These are phyloP conservation scores for Globisporangium apiculatum DNA, from an alignment of 352 stramenopile genomes.

Conservation along the genomic window DNA sequence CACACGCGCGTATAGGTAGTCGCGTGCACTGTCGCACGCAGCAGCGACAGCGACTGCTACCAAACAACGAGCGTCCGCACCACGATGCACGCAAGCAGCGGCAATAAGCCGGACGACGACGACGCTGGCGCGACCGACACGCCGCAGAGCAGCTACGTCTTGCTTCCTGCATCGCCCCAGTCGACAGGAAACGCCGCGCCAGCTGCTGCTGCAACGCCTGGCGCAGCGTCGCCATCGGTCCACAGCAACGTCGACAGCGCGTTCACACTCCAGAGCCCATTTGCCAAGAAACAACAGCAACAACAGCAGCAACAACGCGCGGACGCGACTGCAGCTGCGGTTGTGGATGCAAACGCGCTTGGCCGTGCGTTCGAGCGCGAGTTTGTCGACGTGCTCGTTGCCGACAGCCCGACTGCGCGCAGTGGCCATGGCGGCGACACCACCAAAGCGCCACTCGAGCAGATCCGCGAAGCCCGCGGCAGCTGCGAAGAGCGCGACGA, in stretches of 20 bases:
- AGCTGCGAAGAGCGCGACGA: not conserved
- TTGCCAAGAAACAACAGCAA: not conserved
- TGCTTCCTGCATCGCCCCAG: constrained; percentile 12
- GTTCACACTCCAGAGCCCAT: constrained; percentile 12
- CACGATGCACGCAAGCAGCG: not conserved
- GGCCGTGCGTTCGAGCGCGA: constrained; percentile 11
- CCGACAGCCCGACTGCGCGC: constrained; percentile 11
- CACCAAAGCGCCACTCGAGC: constrained; percentile 7
- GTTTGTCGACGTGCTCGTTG: constrained; percentile 12
- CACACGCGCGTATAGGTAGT: too few species aligned
- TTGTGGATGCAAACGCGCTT: constrained; percentile 12
- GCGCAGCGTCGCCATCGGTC: not conserved
- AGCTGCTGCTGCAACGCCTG: not conserved
- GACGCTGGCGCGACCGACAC: constrained; percentile 4
- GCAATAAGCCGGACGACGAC: not conserved
- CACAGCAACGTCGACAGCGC: not conserved
- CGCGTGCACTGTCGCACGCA: too few species aligned
- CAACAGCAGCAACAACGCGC: constrained; percentile 2
- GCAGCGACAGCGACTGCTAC: not conserved
- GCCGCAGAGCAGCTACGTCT: constrained; percentile 14
- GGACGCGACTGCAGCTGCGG: not conserved
- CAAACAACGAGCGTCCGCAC: not conserved
- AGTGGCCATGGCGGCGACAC: not conserved
- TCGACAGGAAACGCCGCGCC: too few species aligned
- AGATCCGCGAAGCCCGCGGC: not conserved